Conservation (phyloP, 2,329 filamentous ascomycete genomes). For the Colletotrichum sp. region DNA sequence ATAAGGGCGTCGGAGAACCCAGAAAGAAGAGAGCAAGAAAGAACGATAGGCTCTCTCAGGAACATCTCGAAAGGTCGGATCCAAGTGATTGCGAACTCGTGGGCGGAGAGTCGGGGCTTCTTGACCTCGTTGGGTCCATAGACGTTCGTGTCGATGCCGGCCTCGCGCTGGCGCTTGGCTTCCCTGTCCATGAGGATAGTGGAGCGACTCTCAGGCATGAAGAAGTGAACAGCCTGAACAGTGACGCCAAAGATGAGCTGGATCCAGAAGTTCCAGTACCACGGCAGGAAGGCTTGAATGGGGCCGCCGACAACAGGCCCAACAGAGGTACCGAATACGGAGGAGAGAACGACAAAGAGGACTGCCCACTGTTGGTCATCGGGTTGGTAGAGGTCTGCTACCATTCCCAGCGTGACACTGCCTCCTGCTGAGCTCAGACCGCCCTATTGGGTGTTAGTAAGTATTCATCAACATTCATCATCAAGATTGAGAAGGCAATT, state of each 20-base stretch:
- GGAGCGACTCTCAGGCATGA: slow-evolving; percentile 64
- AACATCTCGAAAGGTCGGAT: slow-evolving; percentile 69
- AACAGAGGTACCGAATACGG: slow-evolving; percentile 58
- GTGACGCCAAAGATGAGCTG: slow-evolving; percentile 61
- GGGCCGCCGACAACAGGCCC: slow-evolving; percentile 61
- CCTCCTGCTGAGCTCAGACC: slow-evolving; percentile 69
- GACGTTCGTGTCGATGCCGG: slow-evolving; percentile 45
- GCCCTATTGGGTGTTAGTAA: slow-evolving; percentile 36
- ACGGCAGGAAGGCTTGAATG: slow-evolving; percentile 49
- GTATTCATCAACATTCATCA: no score
- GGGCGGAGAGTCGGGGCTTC: slow-evolving; percentile 41
- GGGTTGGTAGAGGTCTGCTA: slow-evolving; percentile 66
- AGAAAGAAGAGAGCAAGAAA: slow-evolving; percentile 63
- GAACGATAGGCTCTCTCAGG: slow-evolving; percentile 68
- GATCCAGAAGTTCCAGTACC: slow-evolving; percentile 69
- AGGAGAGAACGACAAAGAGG: slow-evolving; percentile 64
- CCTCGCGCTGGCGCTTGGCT: slow-evolving; percentile 58
- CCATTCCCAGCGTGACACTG: slow-evolving; percentile 68
- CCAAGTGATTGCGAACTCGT: slow-evolving; percentile 55
- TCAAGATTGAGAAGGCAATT: no score
- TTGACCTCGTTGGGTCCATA: slow-evolving; percentile 54
- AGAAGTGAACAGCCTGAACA: slow-evolving; percentile 54
- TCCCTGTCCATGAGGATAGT: slow-evolving; percentile 63
- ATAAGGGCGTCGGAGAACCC: slow-evolving; percentile 71
- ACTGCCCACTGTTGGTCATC: slow-evolving; percentile 64